phyloP scores from a whole-genome alignment of 768 basidiomycete genomes.

The Boletus huronensis region DNA sequence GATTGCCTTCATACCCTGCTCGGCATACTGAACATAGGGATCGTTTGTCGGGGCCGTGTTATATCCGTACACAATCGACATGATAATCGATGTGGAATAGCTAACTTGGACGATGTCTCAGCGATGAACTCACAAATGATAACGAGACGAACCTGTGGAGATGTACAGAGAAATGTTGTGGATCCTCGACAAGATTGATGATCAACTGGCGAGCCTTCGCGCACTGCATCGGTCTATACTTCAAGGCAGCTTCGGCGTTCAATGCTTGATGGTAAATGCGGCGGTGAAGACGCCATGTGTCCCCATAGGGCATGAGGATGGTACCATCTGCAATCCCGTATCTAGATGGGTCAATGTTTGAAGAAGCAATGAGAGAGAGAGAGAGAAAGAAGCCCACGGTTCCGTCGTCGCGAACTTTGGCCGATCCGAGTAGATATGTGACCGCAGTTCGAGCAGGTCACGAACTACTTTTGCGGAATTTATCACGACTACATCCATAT shows the following conservation, averaged over 20 bases:
- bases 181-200: conserved; percentile 28
- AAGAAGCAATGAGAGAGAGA: not conserved
- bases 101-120: conserved; percentile 14
- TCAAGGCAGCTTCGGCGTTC: conserved; percentile 22
- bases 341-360: conserved; percentile 5
- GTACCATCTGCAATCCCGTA: conserved; percentile 36
- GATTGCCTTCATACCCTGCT: conserved; percentile 16
- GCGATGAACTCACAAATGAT: not conserved
- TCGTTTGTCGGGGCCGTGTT: conserved; percentile 18
- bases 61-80: conserved; percentile 29
- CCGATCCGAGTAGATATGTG: conserved; percentile 34
- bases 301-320: conserved; percentile 36
- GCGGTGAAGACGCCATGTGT: conserved; percentile 37
- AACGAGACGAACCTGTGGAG: conserved; percentile 20
- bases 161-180: conserved; percentile 26
- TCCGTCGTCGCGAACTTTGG: conserved; percentile 25
- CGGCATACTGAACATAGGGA: conserved; percentile 19
- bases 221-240: conserved; percentile 34
- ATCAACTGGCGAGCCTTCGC: conserved; percentile 33
- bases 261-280: conserved; percentile 35
- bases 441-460: conserved; percentile 29
- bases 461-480: conserved; percentile 26
- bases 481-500: conserved; percentile 26
- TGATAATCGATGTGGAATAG: conserved; percentile 23
- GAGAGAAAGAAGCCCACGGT: conserved; percentile 10